These are phyloP conservation scores for Yamagishiella unicocca DNA, from an alignment of 139 green algal species.

Conservation along the genomic window DNA sequence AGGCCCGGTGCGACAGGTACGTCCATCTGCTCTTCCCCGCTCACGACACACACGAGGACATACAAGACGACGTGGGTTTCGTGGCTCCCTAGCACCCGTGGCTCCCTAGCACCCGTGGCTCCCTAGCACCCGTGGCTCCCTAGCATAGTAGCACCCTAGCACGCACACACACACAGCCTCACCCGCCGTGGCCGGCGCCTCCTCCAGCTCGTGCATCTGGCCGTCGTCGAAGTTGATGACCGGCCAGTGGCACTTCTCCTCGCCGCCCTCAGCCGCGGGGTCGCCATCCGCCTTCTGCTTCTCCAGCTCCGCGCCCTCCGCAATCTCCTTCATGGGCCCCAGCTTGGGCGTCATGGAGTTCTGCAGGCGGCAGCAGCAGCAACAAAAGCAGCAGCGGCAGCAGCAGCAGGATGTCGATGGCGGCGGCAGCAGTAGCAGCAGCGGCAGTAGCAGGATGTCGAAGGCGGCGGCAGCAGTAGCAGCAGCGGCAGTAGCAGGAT, in stretches of 20 bases:
- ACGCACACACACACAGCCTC: too few relatives aligned
- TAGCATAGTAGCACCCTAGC: too few relatives aligned
- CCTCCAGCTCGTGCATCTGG: slow-evolving; percentile 30
- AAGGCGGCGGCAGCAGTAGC: background rate
- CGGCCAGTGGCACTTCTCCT: background rate
- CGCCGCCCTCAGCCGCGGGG: background rate
- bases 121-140: too few relatives aligned
- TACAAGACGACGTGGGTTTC: too few relatives aligned
- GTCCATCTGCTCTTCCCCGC: too few relatives aligned
- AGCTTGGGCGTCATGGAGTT: slow-evolving; percentile 3
- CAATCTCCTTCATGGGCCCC: background rate
- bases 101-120: too few relatives aligned
- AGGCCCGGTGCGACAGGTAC: too few relatives aligned
- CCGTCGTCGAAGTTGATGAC: slow-evolving; percentile 33
- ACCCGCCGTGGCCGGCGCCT: slow-evolving; percentile 24
- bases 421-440: background rate
- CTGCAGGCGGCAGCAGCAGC: background rate
- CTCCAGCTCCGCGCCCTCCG: background rate
- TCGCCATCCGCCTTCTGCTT: background rate
- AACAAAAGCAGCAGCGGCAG: background rate
- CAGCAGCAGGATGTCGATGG: background rate
- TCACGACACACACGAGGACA: too few relatives aligned
- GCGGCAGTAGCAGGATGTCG: background rate
- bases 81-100: too few relatives aligned
- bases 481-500: background rate